A percentile compares a stretch with the other conserved stretches of the same genome.
Conservation (phyloP, 1,139 yeast genomes). For the Lodderomyces theae region DNA sequence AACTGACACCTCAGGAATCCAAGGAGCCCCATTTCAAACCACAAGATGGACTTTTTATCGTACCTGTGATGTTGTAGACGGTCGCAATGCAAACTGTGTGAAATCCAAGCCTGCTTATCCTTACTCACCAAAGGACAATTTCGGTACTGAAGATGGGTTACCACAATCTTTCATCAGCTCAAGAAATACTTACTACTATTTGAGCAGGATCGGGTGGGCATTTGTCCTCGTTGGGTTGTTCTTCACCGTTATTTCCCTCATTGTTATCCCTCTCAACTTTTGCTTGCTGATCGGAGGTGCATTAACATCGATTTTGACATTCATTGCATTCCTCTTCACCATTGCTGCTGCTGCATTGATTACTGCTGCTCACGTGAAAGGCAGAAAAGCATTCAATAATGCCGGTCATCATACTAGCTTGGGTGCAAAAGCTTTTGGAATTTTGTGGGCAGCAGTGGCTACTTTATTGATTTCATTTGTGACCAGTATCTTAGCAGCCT, state of each 20-base stretch:
- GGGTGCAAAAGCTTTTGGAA: slow-evolving; percentile 60
- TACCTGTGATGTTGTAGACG: slow-evolving; percentile 47
- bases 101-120: slow-evolving; percentile 56
- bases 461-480: slow-evolving; percentile 14
- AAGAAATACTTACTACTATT: slow-evolving; percentile 55
- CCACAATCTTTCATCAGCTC: slow-evolving; percentile 47
- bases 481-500: slow-evolving; percentile 8
- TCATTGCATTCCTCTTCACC: slow-evolving; percentile 51
- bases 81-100: slow-evolving; percentile 46
- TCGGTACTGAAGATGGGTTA: slow-evolving; percentile 38
- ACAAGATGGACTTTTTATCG: slow-evolving; percentile 71
- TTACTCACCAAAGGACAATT: slow-evolving; percentile 62
- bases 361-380: slow-evolving; percentile 66
- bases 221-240: slow-evolving; percentile 59
- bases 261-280: slow-evolving; percentile 18
- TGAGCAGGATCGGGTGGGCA: slow-evolving; percentile 67
- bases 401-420: slow-evolving; percentile 47
- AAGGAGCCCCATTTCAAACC: slow-evolving; percentile 24
- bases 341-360: slow-evolving; percentile 57
- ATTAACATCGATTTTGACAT: slow-evolving; percentile 26
- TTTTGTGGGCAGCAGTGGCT: slow-evolving; percentile 47
- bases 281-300: slow-evolving; percentile 19
- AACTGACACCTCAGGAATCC: slow-evolving; percentile 60
- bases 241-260: slow-evolving; percentile 50
- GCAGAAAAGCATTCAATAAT: slow-evolving; percentile 52